A percentile compares a stretch with the other conserved stretches of the same genome.
Evolutionary conservation across 2,329 filamentous ascomycete genomes (phyloP).

Genomic region (Clathrospora elynae): DNA sequence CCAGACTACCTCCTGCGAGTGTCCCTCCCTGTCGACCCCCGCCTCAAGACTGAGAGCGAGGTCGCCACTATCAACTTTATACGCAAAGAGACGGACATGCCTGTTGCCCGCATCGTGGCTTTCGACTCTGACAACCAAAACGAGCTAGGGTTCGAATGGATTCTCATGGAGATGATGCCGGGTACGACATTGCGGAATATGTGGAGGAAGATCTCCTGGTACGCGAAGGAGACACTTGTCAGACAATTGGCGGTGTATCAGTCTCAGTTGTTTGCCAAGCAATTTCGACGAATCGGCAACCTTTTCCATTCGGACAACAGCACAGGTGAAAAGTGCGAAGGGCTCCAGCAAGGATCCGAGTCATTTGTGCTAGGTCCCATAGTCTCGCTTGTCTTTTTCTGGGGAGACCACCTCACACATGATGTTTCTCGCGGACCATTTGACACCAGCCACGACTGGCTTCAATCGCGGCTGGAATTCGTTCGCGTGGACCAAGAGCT

Average conservation of each 20-base stretch:
- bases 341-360: not conserved
- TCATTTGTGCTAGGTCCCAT: conserved; percentile 1
- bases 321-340: not conserved
- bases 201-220: conserved; percentile 9
- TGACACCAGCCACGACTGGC: conserved; percentile 10
- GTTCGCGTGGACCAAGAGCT: conserved; percentile 5
- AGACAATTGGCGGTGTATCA: conserved; percentile 6
- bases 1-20: conserved; percentile 33
- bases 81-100: conserved; percentile 18
- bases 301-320: too few relatives aligned
- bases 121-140: conserved; percentile 17
- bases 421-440: conserved; percentile 14
- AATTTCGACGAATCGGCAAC: conserved; percentile 5
- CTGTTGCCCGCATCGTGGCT: conserved; percentile 21
- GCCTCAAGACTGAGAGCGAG: conserved; percentile 22
- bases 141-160: conserved; percentile 33
- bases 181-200: conserved; percentile 3
- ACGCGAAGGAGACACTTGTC: conserved; percentile 2
- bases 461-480: conserved; percentile 3
- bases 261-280: conserved; percentile 2
- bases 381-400: conserved; percentile 11
- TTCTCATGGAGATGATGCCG: conserved; percentile 29
- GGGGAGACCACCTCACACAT: conserved; percentile 6
- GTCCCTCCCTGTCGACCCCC: conserved; percentile 23
- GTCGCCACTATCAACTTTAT: conserved; percentile 27